phyloP scores from a whole-genome alignment of 192 early-diverging fungal species.

The Chytriomyces hyalinus region DNA sequence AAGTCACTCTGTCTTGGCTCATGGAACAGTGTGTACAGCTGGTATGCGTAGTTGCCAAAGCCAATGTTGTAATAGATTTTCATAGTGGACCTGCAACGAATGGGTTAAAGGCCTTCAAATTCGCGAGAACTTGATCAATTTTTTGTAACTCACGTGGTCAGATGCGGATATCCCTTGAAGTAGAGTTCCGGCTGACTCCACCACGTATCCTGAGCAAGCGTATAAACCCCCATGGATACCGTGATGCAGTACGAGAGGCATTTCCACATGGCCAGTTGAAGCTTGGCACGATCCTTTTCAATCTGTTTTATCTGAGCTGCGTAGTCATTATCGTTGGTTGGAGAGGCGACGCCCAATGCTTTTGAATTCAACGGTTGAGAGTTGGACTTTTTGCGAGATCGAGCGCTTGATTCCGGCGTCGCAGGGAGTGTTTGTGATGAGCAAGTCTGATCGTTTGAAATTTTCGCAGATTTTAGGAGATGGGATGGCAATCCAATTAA shows the following conservation, averaged over 20 bases:
- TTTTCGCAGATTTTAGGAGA: background rate
- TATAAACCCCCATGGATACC: conserved; percentile 10
- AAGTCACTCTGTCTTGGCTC: conserved; percentile 49
- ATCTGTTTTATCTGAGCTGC: background rate
- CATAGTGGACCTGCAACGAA: background rate
- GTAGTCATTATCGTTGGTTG: too few species aligned
- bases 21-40: conserved; percentile 38
- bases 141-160: background rate
- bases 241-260: conserved; percentile 8
- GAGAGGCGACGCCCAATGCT: background rate
- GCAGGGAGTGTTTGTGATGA: too few species aligned
- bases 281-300: conserved; percentile 18
- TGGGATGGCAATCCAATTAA: background rate
- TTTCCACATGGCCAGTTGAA: conserved; percentile 30
- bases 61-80: conserved; percentile 53
- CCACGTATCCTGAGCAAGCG: conserved; percentile 25
- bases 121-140: background rate
- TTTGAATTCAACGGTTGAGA: background rate
- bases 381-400: background rate
- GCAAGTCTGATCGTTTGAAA: too few species aligned
- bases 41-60: conserved; percentile 46
- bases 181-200: conserved; percentile 15
- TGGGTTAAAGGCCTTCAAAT: background rate
- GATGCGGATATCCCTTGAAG: conserved; percentile 20
- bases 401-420: too few species aligned